phyloP scores from a whole-genome alignment of 2,329 filamentous ascomycete genomes.

The Bipolaris victoriae region DNA sequence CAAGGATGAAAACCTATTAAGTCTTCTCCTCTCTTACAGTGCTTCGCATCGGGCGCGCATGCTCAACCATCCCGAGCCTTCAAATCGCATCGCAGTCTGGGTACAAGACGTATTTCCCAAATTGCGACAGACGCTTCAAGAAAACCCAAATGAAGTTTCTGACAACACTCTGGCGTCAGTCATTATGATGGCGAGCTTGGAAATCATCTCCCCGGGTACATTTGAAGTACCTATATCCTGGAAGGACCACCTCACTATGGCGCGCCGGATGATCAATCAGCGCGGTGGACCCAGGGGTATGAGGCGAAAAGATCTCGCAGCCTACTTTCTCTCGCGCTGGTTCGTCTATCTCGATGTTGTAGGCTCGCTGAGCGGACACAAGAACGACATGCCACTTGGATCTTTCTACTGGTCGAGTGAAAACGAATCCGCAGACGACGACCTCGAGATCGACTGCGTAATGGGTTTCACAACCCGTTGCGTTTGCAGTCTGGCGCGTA shows the following conservation, averaged over 20 bases:
- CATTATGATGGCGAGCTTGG: conserved; percentile 82
- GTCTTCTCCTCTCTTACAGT: conserved; percentile 79
- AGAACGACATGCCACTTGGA: conserved; percentile 52
- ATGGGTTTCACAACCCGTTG: conserved; percentile 78
- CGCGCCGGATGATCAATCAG: conserved; percentile 74
- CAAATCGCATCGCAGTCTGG: conserved; percentile 78
- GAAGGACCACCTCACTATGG: conserved; percentile 78
- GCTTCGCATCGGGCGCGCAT: conserved; percentile 82
- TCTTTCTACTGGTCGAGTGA: conserved; percentile 50
- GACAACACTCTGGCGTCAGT: conserved; percentile 78
- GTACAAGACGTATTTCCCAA: conserved; percentile 79
- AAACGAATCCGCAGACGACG: conserved; percentile 63
- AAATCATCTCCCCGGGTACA: conserved; percentile 81
- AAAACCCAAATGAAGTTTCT: conserved; percentile 60
- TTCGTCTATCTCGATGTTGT: conserved; percentile 83
- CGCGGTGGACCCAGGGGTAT: conserved; percentile 65
- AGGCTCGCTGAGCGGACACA: conserved; percentile 69
- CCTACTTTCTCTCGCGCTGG: conserved; percentile 80
- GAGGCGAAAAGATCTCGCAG: conserved; percentile 58
- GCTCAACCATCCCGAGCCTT: conserved; percentile 74
- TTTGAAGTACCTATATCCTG: conserved; percentile 82
- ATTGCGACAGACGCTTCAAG: conserved; percentile 68
- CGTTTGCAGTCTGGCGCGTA: conserved; percentile 71
- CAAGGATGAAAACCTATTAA: conserved; percentile 72
- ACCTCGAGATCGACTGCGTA: conserved; percentile 77